Conservation (phyloP, 176 grass and related monocot genomes). For the Musa troglodytarum region DNA sequence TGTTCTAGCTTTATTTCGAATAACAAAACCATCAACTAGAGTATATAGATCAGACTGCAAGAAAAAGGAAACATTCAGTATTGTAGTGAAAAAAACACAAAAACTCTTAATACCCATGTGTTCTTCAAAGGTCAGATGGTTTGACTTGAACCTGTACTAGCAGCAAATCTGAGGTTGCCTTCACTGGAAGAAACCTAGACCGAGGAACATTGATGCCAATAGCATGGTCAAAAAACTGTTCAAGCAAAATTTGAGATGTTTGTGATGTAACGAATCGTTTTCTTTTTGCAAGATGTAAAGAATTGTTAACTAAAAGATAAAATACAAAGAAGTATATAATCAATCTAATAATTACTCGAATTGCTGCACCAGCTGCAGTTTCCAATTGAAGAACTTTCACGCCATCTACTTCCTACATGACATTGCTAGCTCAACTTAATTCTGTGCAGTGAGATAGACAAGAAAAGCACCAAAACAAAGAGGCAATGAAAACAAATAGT, state of each 20-base stretch:
- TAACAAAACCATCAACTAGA: conserved; percentile 77
- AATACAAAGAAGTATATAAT: not conserved
- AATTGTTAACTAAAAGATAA: not conserved
- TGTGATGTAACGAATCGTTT: too few species aligned
- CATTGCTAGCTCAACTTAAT: conserved; percentile 22
- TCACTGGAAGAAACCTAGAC: conserved; percentile 81
- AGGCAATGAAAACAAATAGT: not conserved
- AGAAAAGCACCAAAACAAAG: conserved; percentile 6
- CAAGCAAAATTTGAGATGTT: conserved; percentile 5
- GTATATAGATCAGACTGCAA: conserved; percentile 89
- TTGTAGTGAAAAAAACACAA: conserved; percentile 5
- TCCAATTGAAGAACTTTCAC: conserved; percentile 87
- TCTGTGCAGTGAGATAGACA: not conserved
- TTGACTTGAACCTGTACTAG: conserved; percentile 67
- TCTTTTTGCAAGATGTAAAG: not conserved
- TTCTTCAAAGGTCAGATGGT: conserved; percentile 9
- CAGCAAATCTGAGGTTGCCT: conserved; percentile 91
- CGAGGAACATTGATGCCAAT: conserved; percentile 77
- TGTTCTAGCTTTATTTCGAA: conserved; percentile 58
- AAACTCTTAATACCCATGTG: not conserved
- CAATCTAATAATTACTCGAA: conserved; percentile 46
- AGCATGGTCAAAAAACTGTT: conserved; percentile 70
- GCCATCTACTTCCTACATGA: conserved; percentile 74
- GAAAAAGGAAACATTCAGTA: conserved; percentile 1
- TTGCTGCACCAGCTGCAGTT: conserved; percentile 78